Evolutionary conservation across 306 rosid genomes (phyloP).

Genomic region (Gynostemma pentaphyllum): DNA sequence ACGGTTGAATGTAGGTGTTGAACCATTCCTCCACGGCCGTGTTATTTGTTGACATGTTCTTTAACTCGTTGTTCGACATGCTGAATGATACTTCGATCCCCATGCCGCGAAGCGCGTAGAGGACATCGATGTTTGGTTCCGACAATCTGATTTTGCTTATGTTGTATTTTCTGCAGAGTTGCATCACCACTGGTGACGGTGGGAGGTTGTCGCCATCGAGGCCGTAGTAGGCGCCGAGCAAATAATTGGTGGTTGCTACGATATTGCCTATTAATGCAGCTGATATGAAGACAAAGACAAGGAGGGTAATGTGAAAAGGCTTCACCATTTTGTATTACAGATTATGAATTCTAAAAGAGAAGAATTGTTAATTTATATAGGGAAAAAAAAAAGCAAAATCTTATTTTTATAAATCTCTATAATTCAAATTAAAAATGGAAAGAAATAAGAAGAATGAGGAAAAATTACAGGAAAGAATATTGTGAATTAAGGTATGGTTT

Average conservation of each 20-base stretch:
- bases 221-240: neutral
- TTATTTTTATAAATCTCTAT: no score
- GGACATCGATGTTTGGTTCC: neutral
- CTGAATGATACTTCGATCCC: neutral
- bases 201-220: neutral
- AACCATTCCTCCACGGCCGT: conserved; percentile 12
- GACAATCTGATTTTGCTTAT: neutral
- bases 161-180: neutral
- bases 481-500: no score
- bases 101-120: neutral
- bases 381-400: no score
- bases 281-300: neutral
- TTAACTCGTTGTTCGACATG: neutral
- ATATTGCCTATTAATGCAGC: neutral
- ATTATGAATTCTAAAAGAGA: neutral
- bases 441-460: no score
- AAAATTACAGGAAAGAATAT: no score
- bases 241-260: neutral
- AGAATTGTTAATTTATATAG: no score
- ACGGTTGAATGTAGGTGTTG: conserved; percentile 11
- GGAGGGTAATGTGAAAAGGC: neutral
- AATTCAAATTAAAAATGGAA: no score
- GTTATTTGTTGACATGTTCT: neutral
- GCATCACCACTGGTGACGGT: neutral
- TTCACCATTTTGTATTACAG: neutral